Evolutionary conservation across 306 rosid genomes (phyloP), one percentile per base, ranked within the genome.

Genomic region (Malus sylvestris): DNA sequence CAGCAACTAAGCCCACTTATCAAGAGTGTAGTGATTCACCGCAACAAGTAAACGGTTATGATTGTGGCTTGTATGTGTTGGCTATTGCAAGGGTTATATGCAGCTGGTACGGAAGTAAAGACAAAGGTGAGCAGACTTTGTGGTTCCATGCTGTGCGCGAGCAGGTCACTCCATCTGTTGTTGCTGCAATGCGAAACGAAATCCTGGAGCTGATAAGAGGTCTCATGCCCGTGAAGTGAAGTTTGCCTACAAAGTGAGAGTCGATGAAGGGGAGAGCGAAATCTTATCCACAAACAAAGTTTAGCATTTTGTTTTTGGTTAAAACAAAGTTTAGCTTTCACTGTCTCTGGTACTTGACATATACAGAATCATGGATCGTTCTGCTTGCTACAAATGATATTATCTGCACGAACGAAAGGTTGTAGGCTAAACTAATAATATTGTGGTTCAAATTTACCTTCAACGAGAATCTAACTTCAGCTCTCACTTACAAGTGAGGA

Each of bases 1-100:
- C 85, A 19, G 77, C 83, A 33, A 45, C 83, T 5, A 19, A 67
- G 71, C 83, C 89, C n/a, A 64, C 29, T 52, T 92, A 80, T 81
- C 29, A 76, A 29, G 93, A 90, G 72, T 87, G 89, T 53, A 8
- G 46, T 16, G 85, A 92, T 71, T 90, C 93, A 55, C 97, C 97
- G 0, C 80, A 53, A 46, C 97, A 95, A 79, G 77, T 10, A 29
- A 95, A 95, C 75, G 96, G 97, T 32, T 68, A 90, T 81, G 97
- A 95, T 66, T 92, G 99, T 66, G 99, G 99, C 73, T 73, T 92
- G 65, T 95, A 88, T 85, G 97, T 90, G 30, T 81, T 83, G 33
- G 93, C 91, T 71, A 87, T 85, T 77, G 90, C 99, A 32, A 88
- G 84, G 81, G 79, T 65, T 64, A 87, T 90, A 79, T 92, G 93